A percentile compares a stretch with the other conserved stretches of the same genome.
phyloP scores from a whole-genome alignment of 2,329 filamentous ascomycete species.

The Botrytis aclada region DNA sequence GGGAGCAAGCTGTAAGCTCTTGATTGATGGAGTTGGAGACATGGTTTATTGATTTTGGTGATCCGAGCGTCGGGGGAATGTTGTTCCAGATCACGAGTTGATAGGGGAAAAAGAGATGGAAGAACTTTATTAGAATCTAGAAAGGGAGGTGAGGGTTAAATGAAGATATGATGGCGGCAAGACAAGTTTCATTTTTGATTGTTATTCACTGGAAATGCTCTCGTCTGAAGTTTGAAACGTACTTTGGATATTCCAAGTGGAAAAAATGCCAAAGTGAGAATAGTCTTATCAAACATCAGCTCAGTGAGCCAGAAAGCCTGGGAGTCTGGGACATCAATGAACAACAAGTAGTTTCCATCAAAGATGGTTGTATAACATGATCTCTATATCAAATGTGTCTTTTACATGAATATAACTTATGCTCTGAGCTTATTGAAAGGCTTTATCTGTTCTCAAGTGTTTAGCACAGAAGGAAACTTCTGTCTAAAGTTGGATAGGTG shows the following conservation, averaged over 20 bases:
- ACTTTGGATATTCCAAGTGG: not conserved
- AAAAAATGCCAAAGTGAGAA: not conserved
- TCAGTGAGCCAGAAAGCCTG: not conserved
- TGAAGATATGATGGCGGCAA: not conserved
- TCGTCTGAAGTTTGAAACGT: not conserved
- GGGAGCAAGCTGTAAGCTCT: slow-evolving; percentile 9
- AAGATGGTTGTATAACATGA: not conserved
- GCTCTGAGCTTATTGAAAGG: not conserved
- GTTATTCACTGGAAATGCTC: not conserved
- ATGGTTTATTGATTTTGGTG: not conserved
- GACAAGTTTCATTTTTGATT: not conserved
- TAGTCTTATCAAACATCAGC: not conserved
- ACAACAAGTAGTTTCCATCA: not conserved
- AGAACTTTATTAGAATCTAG: not conserved
- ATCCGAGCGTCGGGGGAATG: not conserved
- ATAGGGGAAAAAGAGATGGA: no score
- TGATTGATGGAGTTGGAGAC: not conserved
- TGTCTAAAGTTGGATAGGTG: not conserved
- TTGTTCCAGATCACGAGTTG: not conserved
- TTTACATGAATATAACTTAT: not conserved
- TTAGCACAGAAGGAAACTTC: not conserved
- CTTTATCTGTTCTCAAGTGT: not conserved
- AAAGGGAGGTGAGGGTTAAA: not conserved
- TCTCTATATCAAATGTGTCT: not conserved
- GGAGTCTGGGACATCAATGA: not conserved